phyloP scores from a whole-genome alignment of 163 green algal genomes.

The Scenedesmus sp. region DNA sequence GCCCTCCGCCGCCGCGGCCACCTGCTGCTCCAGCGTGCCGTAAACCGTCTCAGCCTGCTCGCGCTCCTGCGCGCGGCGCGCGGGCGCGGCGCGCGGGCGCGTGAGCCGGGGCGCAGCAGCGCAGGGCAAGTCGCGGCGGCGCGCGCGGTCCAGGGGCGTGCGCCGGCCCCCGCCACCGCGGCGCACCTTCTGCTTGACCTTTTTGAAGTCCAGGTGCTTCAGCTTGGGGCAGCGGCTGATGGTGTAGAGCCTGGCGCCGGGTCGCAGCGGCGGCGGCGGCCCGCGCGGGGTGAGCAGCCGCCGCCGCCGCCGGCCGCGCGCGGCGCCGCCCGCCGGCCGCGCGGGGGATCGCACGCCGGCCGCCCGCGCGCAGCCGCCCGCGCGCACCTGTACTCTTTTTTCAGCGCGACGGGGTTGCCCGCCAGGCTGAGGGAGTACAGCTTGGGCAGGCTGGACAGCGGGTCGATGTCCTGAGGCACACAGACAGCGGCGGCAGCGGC shows the following conservation, averaged over 20 bases:
- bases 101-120: neutral
- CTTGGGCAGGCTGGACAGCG: slow-evolving; percentile 72
- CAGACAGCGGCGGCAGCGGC: neutral
- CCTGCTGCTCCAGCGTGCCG: slow-evolving; percentile 46
- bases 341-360: neutral
- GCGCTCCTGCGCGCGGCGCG: slow-evolving; percentile 68
- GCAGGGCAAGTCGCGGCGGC: neutral
- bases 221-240: slow-evolving; percentile 81
- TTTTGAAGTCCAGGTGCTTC: slow-evolving; percentile 95
- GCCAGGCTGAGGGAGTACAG: slow-evolving; percentile 86
- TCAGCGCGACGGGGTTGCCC: slow-evolving; percentile 91
- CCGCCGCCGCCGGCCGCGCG: neutral
- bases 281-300: too few species aligned
- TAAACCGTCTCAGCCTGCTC: slow-evolving; percentile 69
- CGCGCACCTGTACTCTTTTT: slow-evolving; percentile 74
- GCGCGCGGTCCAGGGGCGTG: too few species aligned
- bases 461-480: slow-evolving; percentile 84
- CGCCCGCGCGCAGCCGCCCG: neutral
- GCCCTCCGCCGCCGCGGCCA: slow-evolving; percentile 28
- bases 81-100: neutral
- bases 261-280: too few species aligned
- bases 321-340: neutral
- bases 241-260: slow-evolving; percentile 85
- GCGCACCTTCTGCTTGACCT: slow-evolving; percentile 89
- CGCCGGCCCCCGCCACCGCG: too few species aligned